Base-by-base conservation (phyloP, 1,284 basidiomycete genomes). In the Cutaneotrichosporon cavernicola region DNA sequence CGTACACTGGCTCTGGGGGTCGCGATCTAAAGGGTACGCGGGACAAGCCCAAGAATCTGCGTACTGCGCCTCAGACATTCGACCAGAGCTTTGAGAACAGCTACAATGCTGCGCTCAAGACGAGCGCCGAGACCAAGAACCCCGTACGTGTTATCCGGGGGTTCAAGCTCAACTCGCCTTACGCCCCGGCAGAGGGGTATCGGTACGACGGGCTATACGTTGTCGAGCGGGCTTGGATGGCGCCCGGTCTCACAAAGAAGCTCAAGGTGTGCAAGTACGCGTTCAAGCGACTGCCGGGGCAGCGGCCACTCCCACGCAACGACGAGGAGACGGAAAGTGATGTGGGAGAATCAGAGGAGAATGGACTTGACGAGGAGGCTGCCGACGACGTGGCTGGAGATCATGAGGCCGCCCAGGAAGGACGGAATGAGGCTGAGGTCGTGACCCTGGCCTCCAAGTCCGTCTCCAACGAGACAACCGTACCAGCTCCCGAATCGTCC, bases 111-210 rank as follows among this genome's bases (percentile, higher is more conserved):
- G 72, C 78, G 1, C 64, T 83, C 0, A 72, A 75, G 58, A 38
- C 30, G 8, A 80, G 77, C 7, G 75, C 76, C 9, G 69, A 79
- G 52, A 80, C 79, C 1, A 63, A 71, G 2, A 75, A 76, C 53
- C 81, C 81, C 0, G 77, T 83, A 8, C 71, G 82, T 30, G 81
- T 83, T 1, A 76, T 83, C 14, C 70, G 82, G n/a, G 82, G 81
- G 0, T 82, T 74, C 72, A 82, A 82, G 72, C 76, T 76, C 21
- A 64, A 69, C 32, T 77, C 72, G 4, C 51, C 59, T 9, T 77
- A 72, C 57, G 75, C 76, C 4, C 73, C 76, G 2, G 55, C 53
- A 2, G 68, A 69, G 32, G 74, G 74, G 16, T 83, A 83, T 65
- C 73, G 81, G 7, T 83, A 83, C 66, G 74, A 80, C 64, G 82